Evolutionary conservation across 257 asterid species (phyloP).

Genomic region (Solanum medicagineum): DNA sequence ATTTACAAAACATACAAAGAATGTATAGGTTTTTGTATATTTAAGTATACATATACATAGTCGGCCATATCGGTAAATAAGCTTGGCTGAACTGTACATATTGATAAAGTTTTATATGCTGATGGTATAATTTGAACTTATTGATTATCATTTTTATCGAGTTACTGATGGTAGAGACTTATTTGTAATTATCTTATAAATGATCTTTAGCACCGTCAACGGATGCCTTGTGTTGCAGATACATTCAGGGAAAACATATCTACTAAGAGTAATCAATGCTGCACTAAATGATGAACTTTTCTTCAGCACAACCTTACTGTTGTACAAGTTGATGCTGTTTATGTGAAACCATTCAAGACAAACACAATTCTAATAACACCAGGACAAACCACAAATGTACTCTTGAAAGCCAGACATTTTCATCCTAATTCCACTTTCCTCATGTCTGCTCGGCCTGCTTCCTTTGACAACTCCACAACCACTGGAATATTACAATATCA

Average conservation of each 20-base stretch:
- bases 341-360: constrained; percentile 47
- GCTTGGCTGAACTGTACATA: too few species aligned
- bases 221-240: constrained; percentile 11
- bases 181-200: not conserved
- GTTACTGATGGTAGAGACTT: not conserved
- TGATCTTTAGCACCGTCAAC: not conserved
- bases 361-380: constrained; percentile 34
- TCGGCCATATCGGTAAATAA: too few species aligned
- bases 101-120: not conserved
- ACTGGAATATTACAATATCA: constrained; percentile 36
- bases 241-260: constrained; percentile 44
- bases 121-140: not conserved
- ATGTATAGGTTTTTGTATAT: too few species aligned
- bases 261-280: constrained; percentile 52
- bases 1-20: too few species aligned
- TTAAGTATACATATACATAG: too few species aligned
- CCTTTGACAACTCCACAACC: constrained; percentile 50
- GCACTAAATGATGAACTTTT: constrained; percentile 56
- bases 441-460: constrained; percentile 33
- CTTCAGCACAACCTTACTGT: constrained; percentile 40
- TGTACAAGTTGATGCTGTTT: constrained; percentile 53
- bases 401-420: constrained; percentile 21
- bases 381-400: constrained; percentile 57
- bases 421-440: constrained; percentile 39
- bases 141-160: not conserved